These are phyloP conservation scores for Oleoguttula mirabilis DNA, from an alignment of 495 filamentous ascomycete genomes.

Conservation along the genomic window DNA sequence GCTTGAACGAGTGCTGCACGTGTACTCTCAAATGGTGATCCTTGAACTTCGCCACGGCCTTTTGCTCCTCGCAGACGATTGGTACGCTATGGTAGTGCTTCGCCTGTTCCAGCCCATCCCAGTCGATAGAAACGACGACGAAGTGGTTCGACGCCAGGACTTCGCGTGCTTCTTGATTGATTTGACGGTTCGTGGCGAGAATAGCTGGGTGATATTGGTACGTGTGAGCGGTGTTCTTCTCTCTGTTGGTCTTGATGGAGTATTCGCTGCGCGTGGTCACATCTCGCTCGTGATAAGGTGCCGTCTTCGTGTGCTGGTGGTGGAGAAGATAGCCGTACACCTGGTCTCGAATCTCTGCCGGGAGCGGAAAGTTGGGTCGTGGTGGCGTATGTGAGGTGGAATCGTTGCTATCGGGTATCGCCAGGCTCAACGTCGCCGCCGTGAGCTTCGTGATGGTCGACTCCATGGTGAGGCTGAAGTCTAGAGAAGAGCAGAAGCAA, in stretches of 20 bases:
- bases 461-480: too few relatives aligned
- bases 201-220: slow-evolving; percentile 4
- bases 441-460: too few relatives aligned
- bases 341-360: slow-evolving; percentile 5
- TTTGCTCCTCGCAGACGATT: slow-evolving; percentile 7
- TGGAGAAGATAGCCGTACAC: slow-evolving; percentile 10
- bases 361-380: too few relatives aligned
- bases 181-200: slow-evolving; percentile 1
- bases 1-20: not conserved
- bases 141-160: slow-evolving; percentile 5
- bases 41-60: not conserved
- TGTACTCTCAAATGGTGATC: not conserved
- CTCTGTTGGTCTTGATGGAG: not conserved
- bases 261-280: not conserved
- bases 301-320: not conserved
- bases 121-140: slow-evolving; percentile 5
- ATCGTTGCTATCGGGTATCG: too few relatives aligned
- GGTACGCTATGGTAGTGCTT: not conserved
- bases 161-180: not conserved
- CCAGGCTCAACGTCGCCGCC: too few relatives aligned
- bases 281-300: not conserved
- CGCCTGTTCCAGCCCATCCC: not conserved
- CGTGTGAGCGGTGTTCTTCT: slow-evolving; percentile 2
- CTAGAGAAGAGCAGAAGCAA: too few relatives aligned
- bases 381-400: too few relatives aligned